Conservation (phyloP, 2,329 filamentous ascomycete species). For the Claviceps sp. region DNA sequence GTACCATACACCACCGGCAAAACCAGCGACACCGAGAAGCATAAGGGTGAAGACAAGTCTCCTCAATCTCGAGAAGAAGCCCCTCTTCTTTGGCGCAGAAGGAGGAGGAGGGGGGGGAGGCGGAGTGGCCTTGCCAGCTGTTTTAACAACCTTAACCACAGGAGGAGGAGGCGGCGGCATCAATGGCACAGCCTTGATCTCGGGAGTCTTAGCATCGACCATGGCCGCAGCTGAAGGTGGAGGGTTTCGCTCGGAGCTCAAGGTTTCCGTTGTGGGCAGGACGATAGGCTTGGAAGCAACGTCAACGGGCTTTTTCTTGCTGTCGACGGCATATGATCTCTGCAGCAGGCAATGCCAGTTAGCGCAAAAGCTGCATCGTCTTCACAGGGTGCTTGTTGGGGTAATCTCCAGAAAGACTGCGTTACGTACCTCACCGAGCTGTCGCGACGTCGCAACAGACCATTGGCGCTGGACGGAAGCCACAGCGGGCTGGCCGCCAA, state of each 20-base stretch:
- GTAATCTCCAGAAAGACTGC: background rate
- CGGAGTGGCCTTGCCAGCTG: conserved; percentile 10
- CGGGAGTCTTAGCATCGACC: conserved; percentile 6
- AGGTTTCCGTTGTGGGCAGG: conserved; percentile 40
- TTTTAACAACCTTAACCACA: background rate
- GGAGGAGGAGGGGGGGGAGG: conserved; percentile 15
- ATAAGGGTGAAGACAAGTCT: conserved; percentile 66
- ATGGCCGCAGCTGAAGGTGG: conserved; percentile 23
- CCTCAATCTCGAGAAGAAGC: conserved; percentile 58
- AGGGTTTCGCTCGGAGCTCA: conserved; percentile 32
- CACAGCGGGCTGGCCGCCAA: conserved; percentile 40
- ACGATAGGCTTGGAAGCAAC: conserved; percentile 35
- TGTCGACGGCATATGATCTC: conserved; percentile 44
- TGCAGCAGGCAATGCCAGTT: conserved; percentile 13
- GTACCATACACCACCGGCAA: conserved; percentile 82
- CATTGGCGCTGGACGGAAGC: conserved; percentile 45
- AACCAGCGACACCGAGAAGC: conserved; percentile 63
- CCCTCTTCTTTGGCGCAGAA: conserved; percentile 40
- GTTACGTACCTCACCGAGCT: conserved; percentile 18
- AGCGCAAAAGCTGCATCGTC: background rate
- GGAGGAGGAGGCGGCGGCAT: conserved; percentile 16
- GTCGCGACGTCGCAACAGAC: conserved; percentile 28
- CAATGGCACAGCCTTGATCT: conserved; percentile 18
- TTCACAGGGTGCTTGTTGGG: background rate
- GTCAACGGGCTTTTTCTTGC: conserved; percentile 40